phyloP scores from a whole-genome alignment of 202 grass and related monocot genomes.

The Carex arenaria region DNA sequence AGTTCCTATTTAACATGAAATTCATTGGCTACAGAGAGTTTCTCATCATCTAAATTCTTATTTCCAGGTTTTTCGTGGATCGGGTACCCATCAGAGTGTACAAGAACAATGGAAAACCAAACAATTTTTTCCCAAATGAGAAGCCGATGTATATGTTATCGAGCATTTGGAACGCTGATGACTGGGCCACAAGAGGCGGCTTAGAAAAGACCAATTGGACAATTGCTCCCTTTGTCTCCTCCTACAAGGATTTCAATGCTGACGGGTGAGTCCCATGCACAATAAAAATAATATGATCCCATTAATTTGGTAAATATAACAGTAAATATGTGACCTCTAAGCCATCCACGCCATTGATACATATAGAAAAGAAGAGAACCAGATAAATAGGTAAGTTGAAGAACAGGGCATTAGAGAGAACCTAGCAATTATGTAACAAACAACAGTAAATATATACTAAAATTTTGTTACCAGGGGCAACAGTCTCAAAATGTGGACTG shows the following conservation, averaged over 20 bases:
- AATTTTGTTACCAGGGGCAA: neutral
- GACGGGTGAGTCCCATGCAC: slow-evolving; percentile 28
- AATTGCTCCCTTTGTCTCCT: slow-evolving; percentile 72
- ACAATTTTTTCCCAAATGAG: slow-evolving; percentile 63
- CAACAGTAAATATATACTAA: neutral
- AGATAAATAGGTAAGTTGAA: neutral
- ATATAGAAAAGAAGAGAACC: neutral
- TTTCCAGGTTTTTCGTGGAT: slow-evolving; percentile 88
- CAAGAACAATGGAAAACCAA: slow-evolving; percentile 61
- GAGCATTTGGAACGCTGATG: slow-evolving; percentile 99
- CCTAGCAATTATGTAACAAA: neutral
- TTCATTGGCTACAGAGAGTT: neutral
- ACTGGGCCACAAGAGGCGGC: slow-evolving; percentile 88
- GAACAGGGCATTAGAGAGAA: neutral
- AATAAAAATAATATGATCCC: neutral
- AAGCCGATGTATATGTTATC: slow-evolving; percentile 99
- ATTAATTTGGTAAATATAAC: neutral
- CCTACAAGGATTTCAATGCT: slow-evolving; percentile 84
- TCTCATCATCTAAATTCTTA: neutral
- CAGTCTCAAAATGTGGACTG: neutral
- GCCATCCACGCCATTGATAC: neutral
- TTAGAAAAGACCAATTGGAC: slow-evolving; percentile 96
- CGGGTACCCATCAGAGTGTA: slow-evolving; percentile 78
- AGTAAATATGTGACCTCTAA: neutral
- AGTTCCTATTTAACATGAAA: neutral